Conservation (phyloP, 192 early-diverging fungal species). For the Coemansia sp. region DNA sequence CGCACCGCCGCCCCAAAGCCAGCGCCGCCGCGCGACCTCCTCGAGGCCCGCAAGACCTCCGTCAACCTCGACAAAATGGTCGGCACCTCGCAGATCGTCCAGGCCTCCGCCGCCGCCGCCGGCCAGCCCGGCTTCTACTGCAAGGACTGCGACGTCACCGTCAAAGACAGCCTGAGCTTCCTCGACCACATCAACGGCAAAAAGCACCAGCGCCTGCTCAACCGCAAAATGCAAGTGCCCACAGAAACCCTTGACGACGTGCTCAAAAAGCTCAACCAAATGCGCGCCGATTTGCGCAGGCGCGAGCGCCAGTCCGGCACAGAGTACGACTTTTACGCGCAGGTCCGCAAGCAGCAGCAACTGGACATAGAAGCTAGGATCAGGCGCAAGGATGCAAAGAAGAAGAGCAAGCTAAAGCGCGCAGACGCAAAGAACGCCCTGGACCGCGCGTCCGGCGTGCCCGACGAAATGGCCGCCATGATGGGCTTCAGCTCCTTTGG, state of each 20-base stretch:
- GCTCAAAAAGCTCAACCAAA: constrained; percentile 57
- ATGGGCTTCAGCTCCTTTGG: constrained; percentile 63
- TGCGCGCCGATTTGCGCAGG: constrained; percentile 64
- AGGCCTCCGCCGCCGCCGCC: constrained; percentile 51
- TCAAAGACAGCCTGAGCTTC: constrained; percentile 87
- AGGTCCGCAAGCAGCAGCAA: constrained; percentile 60
- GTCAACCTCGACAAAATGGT: constrained; percentile 71
- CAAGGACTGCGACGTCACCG: constrained; percentile 76
- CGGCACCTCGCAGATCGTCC: constrained; percentile 79
- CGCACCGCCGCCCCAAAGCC: background rate
- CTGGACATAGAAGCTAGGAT: constrained; percentile 57
- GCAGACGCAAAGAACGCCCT: constrained; percentile 39
- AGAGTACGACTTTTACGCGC: constrained; percentile 56
- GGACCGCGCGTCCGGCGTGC: constrained; percentile 13
- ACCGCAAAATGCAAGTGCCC: constrained; percentile 80
- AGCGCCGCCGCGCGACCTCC: constrained; percentile 37
- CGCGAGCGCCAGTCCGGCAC: constrained; percentile 7
- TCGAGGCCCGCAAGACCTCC: constrained; percentile 56
- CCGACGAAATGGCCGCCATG: constrained; percentile 63
- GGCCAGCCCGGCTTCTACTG: constrained; percentile 91
- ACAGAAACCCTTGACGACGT: constrained; percentile 74
- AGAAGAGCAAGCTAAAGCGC: constrained; percentile 51
- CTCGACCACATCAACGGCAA: constrained; percentile 90
- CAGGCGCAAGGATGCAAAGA: constrained; percentile 44
- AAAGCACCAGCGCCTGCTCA: constrained; percentile 80